phyloP scores from a whole-genome alignment of 306 rosid species.

The Vigna unguiculata region DNA sequence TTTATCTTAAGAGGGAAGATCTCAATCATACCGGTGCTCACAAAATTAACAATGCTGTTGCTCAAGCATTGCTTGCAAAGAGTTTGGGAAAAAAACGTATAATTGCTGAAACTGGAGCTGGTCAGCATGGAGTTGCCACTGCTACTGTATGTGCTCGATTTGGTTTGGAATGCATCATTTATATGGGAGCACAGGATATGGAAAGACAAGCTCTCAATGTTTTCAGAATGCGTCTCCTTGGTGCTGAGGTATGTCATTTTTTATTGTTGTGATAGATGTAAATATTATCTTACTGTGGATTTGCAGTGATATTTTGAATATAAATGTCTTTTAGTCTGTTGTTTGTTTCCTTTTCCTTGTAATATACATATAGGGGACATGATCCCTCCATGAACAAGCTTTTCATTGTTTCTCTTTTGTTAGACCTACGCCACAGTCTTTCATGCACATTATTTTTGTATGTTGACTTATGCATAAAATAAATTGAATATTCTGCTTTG shows the following conservation, averaged over 20 bases:
- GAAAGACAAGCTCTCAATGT: slow-evolving; percentile 96
- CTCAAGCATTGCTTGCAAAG: slow-evolving; percentile 95
- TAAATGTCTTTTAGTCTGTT: slow-evolving; percentile 3
- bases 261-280: slow-evolving; percentile 13
- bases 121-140: slow-evolving; percentile 98
- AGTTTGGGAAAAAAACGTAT: slow-evolving; percentile 82
- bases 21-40: slow-evolving; percentile 99
- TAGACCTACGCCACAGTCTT: too few species aligned
- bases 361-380: not conserved
- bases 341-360: not conserved
- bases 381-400: not conserved
- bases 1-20: slow-evolving; percentile 97
- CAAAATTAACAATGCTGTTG: slow-evolving; percentile 94
- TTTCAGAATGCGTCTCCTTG: slow-evolving; percentile 96
- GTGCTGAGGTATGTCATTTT: slow-evolving; percentile 82
- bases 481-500: not conserved
- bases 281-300: not conserved
- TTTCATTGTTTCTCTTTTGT: not conserved
- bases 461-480: not conserved
- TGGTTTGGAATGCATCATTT: slow-evolving; percentile 85
- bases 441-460: too few species aligned
- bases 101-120: slow-evolving; percentile 98
- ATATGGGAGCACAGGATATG: slow-evolving; percentile 99
- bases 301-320: not conserved
- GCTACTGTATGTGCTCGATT: slow-evolving; percentile 97